Conservation (phyloP, 176 grass and related monocot genomes). For the maize (Zea mays) region Zm-B73-REFERENCE-NAM-5.0 NC_050100.1:39349501-39350000, state of each 20-base stretch:
- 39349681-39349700: constrained; percentile 21
- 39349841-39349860: constrained; percentile 5
- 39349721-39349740: background rate
- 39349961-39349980: background rate
- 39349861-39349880: background rate
- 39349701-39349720: background rate
- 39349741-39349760: background rate
- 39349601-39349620: too few relatives aligned
- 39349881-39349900: background rate
- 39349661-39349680: background rate
- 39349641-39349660: too few relatives aligned
- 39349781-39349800: background rate
- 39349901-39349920: background rate
- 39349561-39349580: constrained; percentile 1
- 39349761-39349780: background rate
- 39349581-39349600: background rate
- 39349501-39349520: constrained; percentile 21
- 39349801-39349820: constrained; percentile 10
- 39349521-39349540: constrained; percentile 10
- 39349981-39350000: background rate
- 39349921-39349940: background rate
- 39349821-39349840: background rate
- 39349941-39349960: background rate
- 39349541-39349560: background rate
- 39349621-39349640: too few relatives aligned